Evolutionary conservation across 257 asterid genomes (phyloP), one percentile per base, ranked within the genome.

Genomic region (Solanum sejunctum): DNA sequence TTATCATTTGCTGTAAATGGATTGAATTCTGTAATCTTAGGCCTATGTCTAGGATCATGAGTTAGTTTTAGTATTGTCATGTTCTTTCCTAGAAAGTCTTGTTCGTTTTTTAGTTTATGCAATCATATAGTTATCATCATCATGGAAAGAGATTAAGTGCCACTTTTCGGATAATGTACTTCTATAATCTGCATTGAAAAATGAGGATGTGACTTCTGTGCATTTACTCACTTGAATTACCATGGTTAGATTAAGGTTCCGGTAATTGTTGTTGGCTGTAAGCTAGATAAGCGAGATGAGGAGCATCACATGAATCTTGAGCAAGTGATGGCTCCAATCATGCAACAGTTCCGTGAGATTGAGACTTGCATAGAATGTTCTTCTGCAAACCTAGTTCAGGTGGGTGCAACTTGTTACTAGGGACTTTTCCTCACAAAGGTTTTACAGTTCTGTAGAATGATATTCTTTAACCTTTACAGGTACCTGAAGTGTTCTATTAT

Each of bases 311-410:
- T 87, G 92, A 95, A 93, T 83, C 88, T 91, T 84, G 97, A 88
- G 82, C 92, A 90, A 57, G 79, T 90, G 73, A 92, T 93, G 97
- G 92, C 93, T 82, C 98, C 99, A 21, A 94, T 93, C 54, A 93
- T 96, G 99, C 95, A 93, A 86, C 98, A 94, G 89, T 96, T 93
- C 87, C 93, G 97, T 80, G 98, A 94, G 92, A 94, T 97, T 80
- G 99, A 97, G 89, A 93, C 97, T 88, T 97, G 98, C 88, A 88
- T 97, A 77, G 97, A 97, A 87, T 97, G 99, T 90, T 97, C 98
- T 49, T 98, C 98, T 43, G 94, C 95, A 84, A 92, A 91, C 88
- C 85, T 97, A 93, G 92, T 92, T 85, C 98, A 95, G 97, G 99
- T 96, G 18, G 49, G 83, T 52, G 66, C 83, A 78, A 78, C 28